phyloP scores from a whole-genome alignment of 441 rosid species.

The Adansonia gregorii region DNA sequence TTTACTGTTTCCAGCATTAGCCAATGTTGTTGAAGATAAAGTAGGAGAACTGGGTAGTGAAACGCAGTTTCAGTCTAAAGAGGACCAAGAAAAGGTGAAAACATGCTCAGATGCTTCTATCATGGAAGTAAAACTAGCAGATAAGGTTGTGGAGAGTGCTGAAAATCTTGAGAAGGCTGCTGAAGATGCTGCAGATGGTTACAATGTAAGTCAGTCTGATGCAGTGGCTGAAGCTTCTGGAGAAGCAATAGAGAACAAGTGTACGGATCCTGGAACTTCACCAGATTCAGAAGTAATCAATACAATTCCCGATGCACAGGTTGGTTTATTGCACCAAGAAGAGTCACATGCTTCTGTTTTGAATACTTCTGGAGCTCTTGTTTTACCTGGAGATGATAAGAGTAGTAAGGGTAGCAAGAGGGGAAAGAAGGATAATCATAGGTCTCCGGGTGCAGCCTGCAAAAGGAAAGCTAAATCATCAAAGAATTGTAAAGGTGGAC shows the following conservation, averaged over 20 bases:
- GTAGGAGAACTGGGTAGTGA: conserved; percentile 39
- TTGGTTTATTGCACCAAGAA: conserved; percentile 47
- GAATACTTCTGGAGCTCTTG: conserved; percentile 42
- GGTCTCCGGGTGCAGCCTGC: conserved; percentile 38
- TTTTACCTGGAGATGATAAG: conserved; percentile 37
- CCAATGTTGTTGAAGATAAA: conserved; percentile 39
- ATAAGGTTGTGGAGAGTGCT: conserved; percentile 41
- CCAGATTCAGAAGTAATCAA: conserved; percentile 99
- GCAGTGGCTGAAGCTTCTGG: conserved; percentile 46
- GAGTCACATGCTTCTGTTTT: conserved; percentile 43
- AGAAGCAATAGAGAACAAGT: conserved; percentile 47
- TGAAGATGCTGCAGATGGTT: conserved; percentile 46
- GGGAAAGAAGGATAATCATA: conserved; percentile 56
- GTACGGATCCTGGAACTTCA: conserved; percentile 82
- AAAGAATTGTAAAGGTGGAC: conserved; percentile 47
- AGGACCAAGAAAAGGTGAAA: conserved; percentile 40
- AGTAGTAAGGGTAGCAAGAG: conserved; percentile 36
- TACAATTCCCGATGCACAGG: conserved; percentile 62
- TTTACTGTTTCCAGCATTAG: conserved; percentile 41
- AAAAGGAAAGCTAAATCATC: conserved; percentile 45
- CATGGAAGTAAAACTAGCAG: conserved; percentile 36
- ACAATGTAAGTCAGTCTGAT: conserved; percentile 39
- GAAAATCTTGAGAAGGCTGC: conserved; percentile 42
- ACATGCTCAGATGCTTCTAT: conserved; percentile 36
- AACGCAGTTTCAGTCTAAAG: conserved; percentile 35